Evolutionary conservation across 257 asterid genomes (phyloP), one percentile per base, ranked within the genome.

Genomic region (Osmanthus fragrans): DNA sequence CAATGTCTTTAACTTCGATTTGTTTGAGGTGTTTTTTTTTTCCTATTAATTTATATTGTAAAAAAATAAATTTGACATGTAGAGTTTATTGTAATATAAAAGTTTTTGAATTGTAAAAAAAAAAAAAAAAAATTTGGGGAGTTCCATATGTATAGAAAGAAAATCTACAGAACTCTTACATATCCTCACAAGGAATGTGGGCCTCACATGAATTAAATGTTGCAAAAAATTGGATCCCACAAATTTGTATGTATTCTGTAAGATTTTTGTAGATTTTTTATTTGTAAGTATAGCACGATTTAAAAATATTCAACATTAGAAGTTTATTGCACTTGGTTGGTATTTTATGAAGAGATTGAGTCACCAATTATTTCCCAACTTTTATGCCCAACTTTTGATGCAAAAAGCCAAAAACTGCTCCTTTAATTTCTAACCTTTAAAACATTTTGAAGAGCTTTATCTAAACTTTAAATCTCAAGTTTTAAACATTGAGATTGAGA

Each of bases 1-100:
- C 82, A 71, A 54, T 77, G 77, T 78, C 74, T 58, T 58, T 13
- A 2, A 21, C 47, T 64, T 71, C 77, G 67, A 27, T 32, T 60
- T 63, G 37, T 63, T 63, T 75, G 40, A 32, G 34, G 34, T 12
- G 10, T 4, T 63, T 10, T 63, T 63, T 23, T 56, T 56, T 21
- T 8, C 13, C 29, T 56, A 15, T 51, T 15, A 8, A 51, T 23
- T 23, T 11, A 21, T 23, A n/a, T 3, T 60, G 30, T 60, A 60
- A 7, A 60, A 60, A 60, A 23, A 60, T 21, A 60, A 25, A 21
- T 60, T 60, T 3, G 12, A 56, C 3, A 7, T 54, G 27, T 56
- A 56, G 4, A 56, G 23, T 56, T 19, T 19, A 56, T 56, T 56
- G 27, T n/a, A 56, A 56, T 56, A 56, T 47, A 47, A 47, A 51